Conservation (phyloP, 306 rosid species). For the Clitoria ternatea region DNA sequence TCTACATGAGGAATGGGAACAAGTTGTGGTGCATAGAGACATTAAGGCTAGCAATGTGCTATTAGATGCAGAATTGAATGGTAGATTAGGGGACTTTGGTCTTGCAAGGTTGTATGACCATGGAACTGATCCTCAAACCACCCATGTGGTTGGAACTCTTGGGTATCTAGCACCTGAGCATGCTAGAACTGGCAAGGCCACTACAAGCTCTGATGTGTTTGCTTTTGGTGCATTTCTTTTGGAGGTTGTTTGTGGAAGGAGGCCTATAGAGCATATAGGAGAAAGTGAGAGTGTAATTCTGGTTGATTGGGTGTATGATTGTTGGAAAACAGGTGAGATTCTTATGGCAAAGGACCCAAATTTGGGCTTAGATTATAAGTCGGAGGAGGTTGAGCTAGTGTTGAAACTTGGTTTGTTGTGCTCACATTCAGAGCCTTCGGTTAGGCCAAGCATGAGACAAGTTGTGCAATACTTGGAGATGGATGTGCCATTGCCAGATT, state of each 20-base stretch:
- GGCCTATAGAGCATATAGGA: slow-evolving; percentile 43
- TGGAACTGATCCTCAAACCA: slow-evolving; percentile 58
- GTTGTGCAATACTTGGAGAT: slow-evolving; percentile 47
- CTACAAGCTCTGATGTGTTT: slow-evolving; percentile 52
- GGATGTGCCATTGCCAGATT: slow-evolving; percentile 30
- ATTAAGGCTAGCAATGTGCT: slow-evolving; percentile 75
- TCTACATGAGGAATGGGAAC: slow-evolving; percentile 72
- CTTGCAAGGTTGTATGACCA: slow-evolving; percentile 62
- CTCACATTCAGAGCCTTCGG: slow-evolving; percentile 39
- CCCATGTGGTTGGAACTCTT: slow-evolving; percentile 66
- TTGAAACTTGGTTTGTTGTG: slow-evolving; percentile 58
- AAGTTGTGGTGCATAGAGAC: slow-evolving; percentile 73
- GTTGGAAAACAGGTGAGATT: slow-evolving; percentile 41
- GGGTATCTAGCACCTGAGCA: slow-evolving; percentile 82
- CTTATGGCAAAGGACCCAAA: slow-evolving; percentile 49
- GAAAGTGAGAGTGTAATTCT: slow-evolving; percentile 36
- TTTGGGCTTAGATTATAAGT: slow-evolving; percentile 31
- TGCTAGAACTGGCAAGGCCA: slow-evolving; percentile 56
- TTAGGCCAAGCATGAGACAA: slow-evolving; percentile 64
- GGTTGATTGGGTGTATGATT: slow-evolving; percentile 51
- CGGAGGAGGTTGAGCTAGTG: slow-evolving; percentile 44
- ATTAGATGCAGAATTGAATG: slow-evolving; percentile 54
- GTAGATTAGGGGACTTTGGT: slow-evolving; percentile 73
- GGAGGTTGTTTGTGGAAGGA: slow-evolving; percentile 70
- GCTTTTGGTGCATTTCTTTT: slow-evolving; percentile 67